Evolutionary conservation across 148 eudicot species (phyloP).

Genomic region (Diospyros lotus): DNA sequence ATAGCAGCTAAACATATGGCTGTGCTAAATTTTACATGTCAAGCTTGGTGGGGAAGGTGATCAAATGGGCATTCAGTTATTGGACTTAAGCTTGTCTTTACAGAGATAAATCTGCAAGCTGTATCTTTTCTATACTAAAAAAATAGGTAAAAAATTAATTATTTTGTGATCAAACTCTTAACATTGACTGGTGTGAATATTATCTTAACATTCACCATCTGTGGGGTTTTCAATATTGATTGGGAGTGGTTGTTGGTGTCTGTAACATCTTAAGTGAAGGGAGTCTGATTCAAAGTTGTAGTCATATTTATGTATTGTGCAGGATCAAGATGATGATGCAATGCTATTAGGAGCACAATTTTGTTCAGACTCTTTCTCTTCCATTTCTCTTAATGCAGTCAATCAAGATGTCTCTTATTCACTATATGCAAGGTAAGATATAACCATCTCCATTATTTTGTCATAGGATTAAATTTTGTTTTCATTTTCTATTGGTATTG

Average conservation of each 20-base stretch:
- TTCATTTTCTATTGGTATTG: not conserved
- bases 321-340: slow-evolving; percentile 97
- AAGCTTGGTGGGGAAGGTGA: no score
- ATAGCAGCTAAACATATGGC: no score
- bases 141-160: not conserved
- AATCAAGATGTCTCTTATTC: slow-evolving; percentile 61
- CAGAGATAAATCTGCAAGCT: no score
- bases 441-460: not conserved
- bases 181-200: no score
- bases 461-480: not conserved
- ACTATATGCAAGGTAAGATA: slow-evolving; percentile 69
- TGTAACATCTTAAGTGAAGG: not conserved
- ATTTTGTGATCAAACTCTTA: not conserved
- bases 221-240: not conserved
- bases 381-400: slow-evolving; percentile 13
- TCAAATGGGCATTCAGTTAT: no score
- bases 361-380: slow-evolving; percentile 80
- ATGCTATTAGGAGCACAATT: slow-evolving; percentile 93
- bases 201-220: not conserved
- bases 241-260: not conserved
- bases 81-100: no score
- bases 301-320: slow-evolving; percentile 15
- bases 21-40: no score
- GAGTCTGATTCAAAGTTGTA: not conserved
- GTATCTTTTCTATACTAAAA: no score